Conservation (phyloP, 306 rosid genomes). For the Carpinus fangiana region DNA sequence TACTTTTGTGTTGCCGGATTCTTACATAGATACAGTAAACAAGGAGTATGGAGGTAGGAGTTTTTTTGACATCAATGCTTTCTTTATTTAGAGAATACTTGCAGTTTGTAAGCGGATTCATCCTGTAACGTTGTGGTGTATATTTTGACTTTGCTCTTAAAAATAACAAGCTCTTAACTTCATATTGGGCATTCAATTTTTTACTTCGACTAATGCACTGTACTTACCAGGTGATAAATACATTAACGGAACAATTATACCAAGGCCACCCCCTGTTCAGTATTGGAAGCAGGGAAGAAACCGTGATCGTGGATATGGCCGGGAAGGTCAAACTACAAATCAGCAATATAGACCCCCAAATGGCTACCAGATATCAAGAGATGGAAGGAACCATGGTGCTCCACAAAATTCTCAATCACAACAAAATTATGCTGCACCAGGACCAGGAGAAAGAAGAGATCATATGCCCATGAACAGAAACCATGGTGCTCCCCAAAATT, state of each 20-base stretch:
- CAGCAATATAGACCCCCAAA: slow-evolving; percentile 47
- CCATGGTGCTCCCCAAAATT: slow-evolving; percentile 40
- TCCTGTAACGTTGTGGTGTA: background rate
- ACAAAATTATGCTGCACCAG: slow-evolving; percentile 37
- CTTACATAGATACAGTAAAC: slow-evolving; percentile 70
- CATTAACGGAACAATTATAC: slow-evolving; percentile 74
- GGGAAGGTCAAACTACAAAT: slow-evolving; percentile 28
- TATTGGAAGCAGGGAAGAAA: slow-evolving; percentile 57
- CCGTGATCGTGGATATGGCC: slow-evolving; percentile 42
- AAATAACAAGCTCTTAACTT: background rate
- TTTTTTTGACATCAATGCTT: background rate
- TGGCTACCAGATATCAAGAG: slow-evolving; percentile 44
- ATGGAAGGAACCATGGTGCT: slow-evolving; percentile 55
- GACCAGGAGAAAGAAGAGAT: slow-evolving; percentile 54
- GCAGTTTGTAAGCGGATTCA: slow-evolving; percentile 10
- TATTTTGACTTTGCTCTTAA: background rate
- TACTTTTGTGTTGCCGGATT: slow-evolving; percentile 78
- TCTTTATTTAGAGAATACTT: background rate
- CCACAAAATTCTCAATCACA: slow-evolving; percentile 45
- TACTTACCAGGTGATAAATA: slow-evolving; percentile 76
- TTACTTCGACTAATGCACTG: background rate
- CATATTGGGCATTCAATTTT: slow-evolving; percentile 1
- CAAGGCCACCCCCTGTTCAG: slow-evolving; percentile 84
- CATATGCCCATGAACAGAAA: slow-evolving; percentile 28
- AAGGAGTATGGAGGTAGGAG: slow-evolving; percentile 86